Evolutionary conservation across 192 early-diverging fungal genomes (phyloP), one percentile per base, ranked within the genome.

Genomic region (Mortierella antarctica): DNA sequence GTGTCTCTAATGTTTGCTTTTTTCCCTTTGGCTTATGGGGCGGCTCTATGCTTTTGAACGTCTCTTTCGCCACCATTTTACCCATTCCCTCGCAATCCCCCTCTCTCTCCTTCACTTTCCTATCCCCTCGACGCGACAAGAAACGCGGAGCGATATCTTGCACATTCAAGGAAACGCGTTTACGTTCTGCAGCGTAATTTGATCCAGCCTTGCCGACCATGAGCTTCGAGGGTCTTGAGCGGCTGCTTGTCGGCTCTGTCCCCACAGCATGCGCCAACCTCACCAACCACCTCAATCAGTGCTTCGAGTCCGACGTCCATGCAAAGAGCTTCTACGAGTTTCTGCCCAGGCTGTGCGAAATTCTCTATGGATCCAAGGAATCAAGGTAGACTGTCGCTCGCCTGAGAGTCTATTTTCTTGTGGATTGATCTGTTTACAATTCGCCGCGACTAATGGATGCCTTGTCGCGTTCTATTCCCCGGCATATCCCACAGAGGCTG

Each of bases 281-380:
- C 21, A 67, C 65, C 59, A 71, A 63, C 60, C 77, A 80, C 23
- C 59, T 80, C 10, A 66, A 65, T 11, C 64, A 68, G 62, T 80
- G 70, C 39, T 62, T 71, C 49, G 77, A 80, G 11, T 80, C 77
- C 10, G 77, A 80, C 54, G 77, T 61, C 17, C 70, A 72, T 54
- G 77, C 77, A n/a, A 80, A 80, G 55, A 80, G 50, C 23, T 80
- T 80, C 52, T 72, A 67, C 20, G 77, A 80, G 41, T 80, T 80
- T 49, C 59, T 80, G 49, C 77, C 77, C 31, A 50, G 65, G 21
- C 77, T 80, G 11, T 80, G 77, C 42, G 65, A 80, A 44, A 80
- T 80, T 49, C 70, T 80, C 59, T 80, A 58, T 52, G 77, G 77
- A 15, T 80, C 77, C 41, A 71, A 67, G 59, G 77, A 80, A 58